Conservation (phyloP, 495 filamentous ascomycete genomes). For the Daldinia decipiens region DNA sequence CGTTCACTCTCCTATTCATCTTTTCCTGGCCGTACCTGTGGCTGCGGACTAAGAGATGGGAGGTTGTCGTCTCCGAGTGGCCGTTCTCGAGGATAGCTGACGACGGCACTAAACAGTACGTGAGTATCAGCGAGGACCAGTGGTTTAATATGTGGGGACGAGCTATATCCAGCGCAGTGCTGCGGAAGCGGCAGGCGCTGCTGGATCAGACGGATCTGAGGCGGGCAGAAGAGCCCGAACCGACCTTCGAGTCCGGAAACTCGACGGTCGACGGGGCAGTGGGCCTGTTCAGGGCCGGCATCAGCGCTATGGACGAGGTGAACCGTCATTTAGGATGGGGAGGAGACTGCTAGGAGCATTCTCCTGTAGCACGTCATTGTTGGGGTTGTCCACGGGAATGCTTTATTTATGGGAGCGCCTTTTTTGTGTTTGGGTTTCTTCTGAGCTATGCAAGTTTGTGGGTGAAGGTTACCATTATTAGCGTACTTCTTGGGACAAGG, state of each 20-base stretch:
- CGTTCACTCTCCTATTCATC: constrained; percentile 68
- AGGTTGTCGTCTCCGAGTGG: constrained; percentile 66
- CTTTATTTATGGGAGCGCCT: constrained; percentile 14
- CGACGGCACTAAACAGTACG: constrained; percentile 53
- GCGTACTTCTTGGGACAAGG: constrained; percentile 12
- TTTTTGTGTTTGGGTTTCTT: constrained; percentile 12
- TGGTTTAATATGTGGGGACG: constrained; percentile 60
- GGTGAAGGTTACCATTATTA: constrained; percentile 9
- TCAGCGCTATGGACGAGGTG: constrained; percentile 57
- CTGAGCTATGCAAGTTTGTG: constrained; percentile 18
- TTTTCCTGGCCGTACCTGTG: constrained; percentile 72
- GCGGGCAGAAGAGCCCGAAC: constrained; percentile 50
- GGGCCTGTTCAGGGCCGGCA: constrained; percentile 49
- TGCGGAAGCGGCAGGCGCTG: constrained; percentile 52
- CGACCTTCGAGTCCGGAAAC: constrained; percentile 36
- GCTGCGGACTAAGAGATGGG: constrained; percentile 69
- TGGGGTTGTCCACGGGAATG: not conserved
- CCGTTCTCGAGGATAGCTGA: constrained; percentile 53
- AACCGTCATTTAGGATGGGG: constrained; percentile 62
- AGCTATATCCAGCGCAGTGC: constrained; percentile 54
- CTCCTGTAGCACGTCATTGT: constrained; percentile 3
- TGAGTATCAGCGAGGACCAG: constrained; percentile 58
- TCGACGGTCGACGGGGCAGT: constrained; percentile 45
- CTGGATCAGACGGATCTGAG: constrained; percentile 56
- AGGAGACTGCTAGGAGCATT: constrained; percentile 41